Conservation (phyloP, 352 stramenopile species). For the Halophytophthora batemanensis region DNA sequence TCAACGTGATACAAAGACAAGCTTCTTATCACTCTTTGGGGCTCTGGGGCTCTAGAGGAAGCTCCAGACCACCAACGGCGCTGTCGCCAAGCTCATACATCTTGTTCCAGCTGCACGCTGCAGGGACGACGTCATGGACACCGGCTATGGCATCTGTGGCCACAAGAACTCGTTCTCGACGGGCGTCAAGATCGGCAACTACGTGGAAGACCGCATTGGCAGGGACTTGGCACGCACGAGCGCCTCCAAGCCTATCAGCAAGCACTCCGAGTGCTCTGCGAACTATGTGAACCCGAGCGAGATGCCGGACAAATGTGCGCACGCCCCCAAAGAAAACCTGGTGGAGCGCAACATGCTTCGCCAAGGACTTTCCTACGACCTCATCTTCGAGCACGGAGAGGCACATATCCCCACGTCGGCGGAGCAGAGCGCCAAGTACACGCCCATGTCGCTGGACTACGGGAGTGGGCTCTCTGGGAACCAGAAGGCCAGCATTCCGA, state of each 20-base stretch:
- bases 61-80: neutral
- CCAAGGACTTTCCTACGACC: slow-evolving; percentile 59
- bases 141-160: slow-evolving; percentile 70
- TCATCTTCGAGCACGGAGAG: slow-evolving; percentile 71
- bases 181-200: slow-evolving; percentile 78
- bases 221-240: slow-evolving; percentile 36
- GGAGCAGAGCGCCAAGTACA: slow-evolving; percentile 56
- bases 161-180: slow-evolving; percentile 84
- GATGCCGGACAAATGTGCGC: slow-evolving; percentile 53
- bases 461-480: slow-evolving; percentile 26
- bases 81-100: neutral
- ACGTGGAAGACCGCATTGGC: slow-evolving; percentile 80
- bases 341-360: slow-evolving; percentile 48
- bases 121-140: slow-evolving; percentile 25
- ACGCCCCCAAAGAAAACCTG: slow-evolving; percentile 49
- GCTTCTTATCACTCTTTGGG: no score
- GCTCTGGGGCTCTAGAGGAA: no score
- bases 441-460: slow-evolving; percentile 51
- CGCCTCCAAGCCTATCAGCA: slow-evolving; percentile 35
- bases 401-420: slow-evolving; percentile 34
- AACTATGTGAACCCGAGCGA: slow-evolving; percentile 51
- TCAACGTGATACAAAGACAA: no score
- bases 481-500: slow-evolving; percentile 24
- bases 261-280: slow-evolving; percentile 42
- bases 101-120: neutral